Evolutionary conservation across 305 asterid species (phyloP), one percentile per base, ranked within the genome.

Genomic region (Caryopteris hybrid): DNA sequence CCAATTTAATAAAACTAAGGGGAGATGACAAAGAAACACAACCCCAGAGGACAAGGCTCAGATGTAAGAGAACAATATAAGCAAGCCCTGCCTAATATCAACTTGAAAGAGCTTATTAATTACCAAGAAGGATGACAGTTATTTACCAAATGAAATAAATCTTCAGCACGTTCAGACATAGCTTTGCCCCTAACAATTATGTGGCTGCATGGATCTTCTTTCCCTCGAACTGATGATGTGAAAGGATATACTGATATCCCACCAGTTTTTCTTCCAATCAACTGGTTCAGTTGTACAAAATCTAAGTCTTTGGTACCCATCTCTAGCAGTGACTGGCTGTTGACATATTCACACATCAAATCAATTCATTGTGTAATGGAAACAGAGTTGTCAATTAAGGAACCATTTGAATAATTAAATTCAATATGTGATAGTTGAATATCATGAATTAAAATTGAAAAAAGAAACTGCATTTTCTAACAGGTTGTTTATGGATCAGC

Each of bases 221-320:
- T 80, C 70, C 96, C 97, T 72, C 83, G 86, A 64, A 84, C 75
- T 31, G 98, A 88, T 74, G 99, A 95, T 65, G 93, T 91, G 76
- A 81, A 86, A 39, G 99, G 98, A 79, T 87, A 94, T 61, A 94
- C 86, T 6, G 98, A 91, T 73, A 94, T 89, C 51, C 99, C 99
- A 36, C 99, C 98, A 67, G 98, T 94, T 86, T 94, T 94, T 76
- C 97, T 85, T 76, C 99, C 99, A 70, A 94, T 89, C 78, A 91
- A 82, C 80, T 85, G 99, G 76, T 89, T 91, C 79, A 94, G 77
- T 72, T 91, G 96, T 56, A 94, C 99, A 73, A 94, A 94, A 63
- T 94, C 94, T 85, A 91, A 56, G 78, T 94, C 97, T 73, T 91
- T 85, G 34, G 99, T 91, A 39, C 99, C 99, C 99, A 91, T 94